These are phyloP conservation scores for Ustilago tritici DNA, from an alignment of 1,284 basidiomycete species.

Conservation along the genomic window DNA sequence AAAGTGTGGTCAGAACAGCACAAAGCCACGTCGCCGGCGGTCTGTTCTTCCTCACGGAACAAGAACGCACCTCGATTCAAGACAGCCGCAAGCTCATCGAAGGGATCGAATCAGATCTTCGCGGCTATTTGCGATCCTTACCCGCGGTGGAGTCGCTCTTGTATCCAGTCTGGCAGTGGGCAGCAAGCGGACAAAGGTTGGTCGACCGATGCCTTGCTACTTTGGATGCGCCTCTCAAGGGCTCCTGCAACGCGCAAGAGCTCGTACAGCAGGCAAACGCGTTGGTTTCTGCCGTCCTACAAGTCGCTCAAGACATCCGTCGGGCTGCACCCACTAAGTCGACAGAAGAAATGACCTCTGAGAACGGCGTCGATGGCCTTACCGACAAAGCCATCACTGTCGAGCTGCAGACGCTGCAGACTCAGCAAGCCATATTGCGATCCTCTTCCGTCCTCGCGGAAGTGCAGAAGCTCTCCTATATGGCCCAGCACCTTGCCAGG, in stretches of 20 bases:
- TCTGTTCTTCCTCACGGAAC: conserved; percentile 33
- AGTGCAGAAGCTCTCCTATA: conserved; percentile 27
- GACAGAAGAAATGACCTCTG: not conserved
- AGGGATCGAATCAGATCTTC: conserved; percentile 18
- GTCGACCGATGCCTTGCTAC: conserved; percentile 28
- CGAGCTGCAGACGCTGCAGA: conserved; percentile 33
- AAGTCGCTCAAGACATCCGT: conserved; percentile 65
- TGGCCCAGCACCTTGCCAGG: conserved; percentile 25
- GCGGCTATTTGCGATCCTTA: conserved; percentile 5
- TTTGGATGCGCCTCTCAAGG: conserved; percentile 18
- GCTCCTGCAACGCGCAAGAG: conserved; percentile 12
- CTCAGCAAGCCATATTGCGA: conserved; percentile 38
- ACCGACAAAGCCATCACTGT: conserved; percentile 44
- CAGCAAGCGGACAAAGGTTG: not conserved
- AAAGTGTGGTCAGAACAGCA: conserved; percentile 13
- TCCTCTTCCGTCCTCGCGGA: conserved; percentile 37
- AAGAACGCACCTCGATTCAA: conserved; percentile 17
- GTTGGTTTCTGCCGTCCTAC: conserved; percentile 61
- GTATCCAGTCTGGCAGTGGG: conserved; percentile 33
- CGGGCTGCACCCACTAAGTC: conserved; percentile 13
- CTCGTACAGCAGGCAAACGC: conserved; percentile 33
- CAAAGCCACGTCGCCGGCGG: not conserved
- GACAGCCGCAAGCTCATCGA: conserved; percentile 17
- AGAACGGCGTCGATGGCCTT: conserved; percentile 25
- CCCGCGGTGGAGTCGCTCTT: conserved; percentile 43